Percentiles rank a stretch among this genome's conserved stretches.
Conservation (phyloP, 257 asterid species). For the Lantana camara region DNA sequence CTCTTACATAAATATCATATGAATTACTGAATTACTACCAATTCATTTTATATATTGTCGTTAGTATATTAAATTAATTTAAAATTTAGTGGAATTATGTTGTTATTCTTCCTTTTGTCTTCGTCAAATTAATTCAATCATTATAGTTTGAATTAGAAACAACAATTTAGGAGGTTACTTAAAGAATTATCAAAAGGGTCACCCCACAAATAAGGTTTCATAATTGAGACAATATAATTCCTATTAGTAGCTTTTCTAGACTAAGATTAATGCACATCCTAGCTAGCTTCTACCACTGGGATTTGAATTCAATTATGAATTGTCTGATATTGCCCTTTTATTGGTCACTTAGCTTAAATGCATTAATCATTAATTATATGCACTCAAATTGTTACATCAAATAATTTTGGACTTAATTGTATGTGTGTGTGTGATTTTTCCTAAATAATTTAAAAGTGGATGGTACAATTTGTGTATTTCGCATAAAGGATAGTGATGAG, state of each 20-base stretch:
- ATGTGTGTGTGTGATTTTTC: too few species aligned
- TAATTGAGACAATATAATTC: conserved; percentile 26
- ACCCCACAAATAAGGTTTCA: conserved; percentile 21
- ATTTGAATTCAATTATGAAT: neutral
- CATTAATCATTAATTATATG: conserved; percentile 1
- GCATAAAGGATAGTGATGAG: too few species aligned
- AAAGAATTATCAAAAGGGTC: conserved; percentile 1
- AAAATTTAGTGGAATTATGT: too few species aligned
- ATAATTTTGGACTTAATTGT: neutral
- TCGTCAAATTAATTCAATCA: neutral
- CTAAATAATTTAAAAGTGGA: too few species aligned
- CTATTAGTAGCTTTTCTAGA: conserved; percentile 1
- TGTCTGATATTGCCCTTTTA: neutral
- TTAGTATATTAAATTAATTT: too few species aligned
- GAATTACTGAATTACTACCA: too few species aligned
- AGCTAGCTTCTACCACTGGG: neutral
- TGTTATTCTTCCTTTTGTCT: neutral
- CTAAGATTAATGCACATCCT: conserved; percentile 13
- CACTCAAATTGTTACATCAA: neutral
- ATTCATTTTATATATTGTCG: neutral
- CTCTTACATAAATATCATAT: too few species aligned
- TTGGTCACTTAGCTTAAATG: conserved; percentile 1
- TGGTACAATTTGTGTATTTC: too few species aligned
- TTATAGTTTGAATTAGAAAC: conserved; percentile 9
- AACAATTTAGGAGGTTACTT: conserved; percentile 31